Evolutionary conservation across 164 flowering plant species (phyloP).

Genomic region (Kingdonia uniflora): DNA sequence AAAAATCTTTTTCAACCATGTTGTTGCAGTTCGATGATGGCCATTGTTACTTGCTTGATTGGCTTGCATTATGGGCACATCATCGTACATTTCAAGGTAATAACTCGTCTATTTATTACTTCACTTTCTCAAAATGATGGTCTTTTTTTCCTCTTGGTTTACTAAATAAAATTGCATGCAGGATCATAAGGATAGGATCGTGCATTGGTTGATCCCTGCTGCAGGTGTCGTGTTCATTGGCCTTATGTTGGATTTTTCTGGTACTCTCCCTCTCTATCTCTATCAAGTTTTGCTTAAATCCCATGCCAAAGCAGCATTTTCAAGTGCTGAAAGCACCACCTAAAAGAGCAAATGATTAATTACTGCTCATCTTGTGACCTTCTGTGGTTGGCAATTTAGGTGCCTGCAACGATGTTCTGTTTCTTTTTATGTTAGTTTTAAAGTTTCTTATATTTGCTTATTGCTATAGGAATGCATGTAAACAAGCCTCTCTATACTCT

Average conservation of each 20-base stretch:
- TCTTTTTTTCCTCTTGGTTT: too few species aligned
- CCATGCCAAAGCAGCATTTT: neutral
- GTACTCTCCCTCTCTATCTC: constrained; percentile 16
- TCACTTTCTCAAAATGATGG: neutral
- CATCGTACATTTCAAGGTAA: constrained; percentile 55
- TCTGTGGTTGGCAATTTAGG: too few species aligned
- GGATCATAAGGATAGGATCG: constrained; percentile 53
- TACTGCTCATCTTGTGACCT: too few species aligned
- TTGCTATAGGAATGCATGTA: constrained; percentile 47
- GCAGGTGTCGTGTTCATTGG: constrained; percentile 30
- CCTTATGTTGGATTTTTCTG: constrained; percentile 26
- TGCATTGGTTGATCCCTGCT: constrained; percentile 46
- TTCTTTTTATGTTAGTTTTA: neutral
- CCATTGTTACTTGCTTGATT: constrained; percentile 62
- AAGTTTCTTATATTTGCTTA: neutral
- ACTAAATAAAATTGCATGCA: too few species aligned
- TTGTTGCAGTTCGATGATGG: constrained; percentile 56
- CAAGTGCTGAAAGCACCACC: neutral
- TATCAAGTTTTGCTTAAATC: neutral
- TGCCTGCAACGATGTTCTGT: too few species aligned
- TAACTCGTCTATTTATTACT: neutral
- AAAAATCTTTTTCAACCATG: neutral
- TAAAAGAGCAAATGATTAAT: neutral
- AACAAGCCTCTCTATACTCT: constrained; percentile 65
- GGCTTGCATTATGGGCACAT: constrained; percentile 76